Evolutionary conservation across 2,329 filamentous ascomycete genomes (phyloP).

Genomic region (Diplocarpon rosae): DNA sequence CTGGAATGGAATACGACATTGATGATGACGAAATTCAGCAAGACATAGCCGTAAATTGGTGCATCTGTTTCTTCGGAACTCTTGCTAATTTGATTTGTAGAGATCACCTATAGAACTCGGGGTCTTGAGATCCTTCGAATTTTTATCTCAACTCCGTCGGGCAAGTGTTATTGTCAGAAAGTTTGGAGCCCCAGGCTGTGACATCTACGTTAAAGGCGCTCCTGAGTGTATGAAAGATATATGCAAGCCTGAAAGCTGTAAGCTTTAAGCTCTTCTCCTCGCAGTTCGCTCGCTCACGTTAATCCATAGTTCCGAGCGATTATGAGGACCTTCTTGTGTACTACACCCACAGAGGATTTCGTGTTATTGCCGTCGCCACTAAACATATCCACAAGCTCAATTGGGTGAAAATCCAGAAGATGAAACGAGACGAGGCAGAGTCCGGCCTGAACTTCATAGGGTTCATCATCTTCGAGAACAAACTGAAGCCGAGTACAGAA

Average conservation of each 20-base stretch:
- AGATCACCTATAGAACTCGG: slow-evolving; percentile 66
- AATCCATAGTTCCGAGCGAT: slow-evolving; percentile 58
- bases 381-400: slow-evolving; percentile 80
- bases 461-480: slow-evolving; percentile 99
- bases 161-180: slow-evolving; percentile 88
- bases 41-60: slow-evolving; percentile 15
- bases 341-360: slow-evolving; percentile 92
- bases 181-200: slow-evolving; percentile 73
- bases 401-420: slow-evolving; percentile 91
- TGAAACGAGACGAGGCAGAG: slow-evolving; percentile 79
- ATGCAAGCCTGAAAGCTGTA: slow-evolving; percentile 69
- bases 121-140: slow-evolving; percentile 86
- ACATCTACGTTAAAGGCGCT: slow-evolving; percentile 91
- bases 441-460: slow-evolving; percentile 76
- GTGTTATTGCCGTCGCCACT: slow-evolving; percentile 90
- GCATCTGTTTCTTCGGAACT: not conserved
- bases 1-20: slow-evolving; percentile 44
- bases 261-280: slow-evolving; percentile 27
- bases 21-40: slow-evolving; percentile 35
- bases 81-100: slow-evolving; percentile 11
- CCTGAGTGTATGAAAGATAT: slow-evolving; percentile 96
- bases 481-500: slow-evolving; percentile 80
- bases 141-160: slow-evolving; percentile 81
- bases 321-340: slow-evolving; percentile 82
- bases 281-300: slow-evolving; percentile 3